Evolutionary conservation across 2,329 filamentous ascomycete species (phyloP).

Genomic region (Mariannaea elegans): DNA sequence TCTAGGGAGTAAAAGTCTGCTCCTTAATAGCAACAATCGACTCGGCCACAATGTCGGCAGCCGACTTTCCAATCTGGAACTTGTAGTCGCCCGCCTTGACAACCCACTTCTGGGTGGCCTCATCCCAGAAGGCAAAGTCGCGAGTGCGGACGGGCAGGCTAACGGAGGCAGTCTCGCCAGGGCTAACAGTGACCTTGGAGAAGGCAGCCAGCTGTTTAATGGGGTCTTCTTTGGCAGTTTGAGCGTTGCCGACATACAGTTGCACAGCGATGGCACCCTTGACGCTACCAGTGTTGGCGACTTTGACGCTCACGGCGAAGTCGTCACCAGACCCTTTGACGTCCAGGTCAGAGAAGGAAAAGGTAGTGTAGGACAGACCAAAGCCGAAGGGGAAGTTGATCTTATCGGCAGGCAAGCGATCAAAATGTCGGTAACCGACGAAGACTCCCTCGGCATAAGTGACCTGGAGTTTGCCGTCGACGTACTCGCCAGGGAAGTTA

Average conservation of each 20-base stretch:
- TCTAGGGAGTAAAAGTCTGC: slow-evolving; percentile 31
- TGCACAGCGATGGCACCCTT: slow-evolving; percentile 65
- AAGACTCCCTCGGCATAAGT: slow-evolving; percentile 76
- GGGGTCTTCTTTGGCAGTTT: slow-evolving; percentile 32
- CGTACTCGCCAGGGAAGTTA: slow-evolving; percentile 63
- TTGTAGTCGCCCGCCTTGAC: slow-evolving; percentile 42
- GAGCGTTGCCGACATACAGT: slow-evolving; percentile 53
- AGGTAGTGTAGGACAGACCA: slow-evolving; percentile 49
- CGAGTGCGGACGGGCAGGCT: slow-evolving; percentile 33
- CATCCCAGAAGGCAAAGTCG: slow-evolving; percentile 44
- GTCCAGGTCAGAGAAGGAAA: slow-evolving; percentile 70
- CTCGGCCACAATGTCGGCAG: slow-evolving; percentile 37
- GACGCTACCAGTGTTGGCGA: slow-evolving; percentile 67
- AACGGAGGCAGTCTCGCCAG: slow-evolving; percentile 38
- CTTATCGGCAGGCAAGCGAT: slow-evolving; percentile 63
- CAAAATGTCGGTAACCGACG: slow-evolving; percentile 74
- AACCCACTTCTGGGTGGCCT: slow-evolving; percentile 38
- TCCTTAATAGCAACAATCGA: slow-evolving; percentile 29
- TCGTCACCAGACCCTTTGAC: slow-evolving; percentile 43
- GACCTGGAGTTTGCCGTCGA: slow-evolving; percentile 60
- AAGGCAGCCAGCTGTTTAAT: slow-evolving; percentile 75
- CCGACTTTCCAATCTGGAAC: slow-evolving; percentile 40
- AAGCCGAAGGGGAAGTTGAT: slow-evolving; percentile 74
- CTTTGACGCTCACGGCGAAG: slow-evolving; percentile 55
- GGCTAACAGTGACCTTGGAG: slow-evolving; percentile 60